Percentiles rank a stretch among this genome's conserved stretches.
Evolutionary conservation across 2,329 filamentous ascomycete genomes (phyloP).

Genomic region (Tetracladium maxilliforme): DNA sequence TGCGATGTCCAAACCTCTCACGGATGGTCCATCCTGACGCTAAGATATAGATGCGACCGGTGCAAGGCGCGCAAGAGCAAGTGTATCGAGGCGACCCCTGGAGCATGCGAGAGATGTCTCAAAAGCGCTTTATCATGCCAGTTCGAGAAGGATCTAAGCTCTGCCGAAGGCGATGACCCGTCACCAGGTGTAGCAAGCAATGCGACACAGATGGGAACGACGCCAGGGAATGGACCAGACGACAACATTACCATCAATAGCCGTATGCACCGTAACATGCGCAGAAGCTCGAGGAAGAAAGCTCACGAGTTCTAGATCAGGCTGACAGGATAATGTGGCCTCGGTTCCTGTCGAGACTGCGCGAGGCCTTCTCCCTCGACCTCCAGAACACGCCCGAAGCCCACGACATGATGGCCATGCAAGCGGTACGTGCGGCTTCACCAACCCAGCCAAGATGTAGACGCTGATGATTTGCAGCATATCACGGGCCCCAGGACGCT

Average conservation of each 20-base stretch:
- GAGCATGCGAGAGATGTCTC: slow-evolving; percentile 14
- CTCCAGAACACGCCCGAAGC: slow-evolving; percentile 7
- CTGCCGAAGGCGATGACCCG: neutral
- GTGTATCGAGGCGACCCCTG: slow-evolving; percentile 13
- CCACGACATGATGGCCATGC: slow-evolving; percentile 8
- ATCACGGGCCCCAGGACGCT: no score
- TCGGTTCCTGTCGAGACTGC: slow-evolving; percentile 10
- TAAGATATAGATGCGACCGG: slow-evolving; percentile 12
- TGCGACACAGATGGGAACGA: slow-evolving; percentile 1
- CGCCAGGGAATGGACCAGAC: slow-evolving; percentile 5
- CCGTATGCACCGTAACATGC: neutral
- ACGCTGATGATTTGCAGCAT: no score
- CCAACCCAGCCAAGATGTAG: no score
- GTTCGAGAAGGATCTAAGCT: slow-evolving; percentile 4
- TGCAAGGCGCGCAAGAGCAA: slow-evolving; percentile 20
- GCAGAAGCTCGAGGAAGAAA: neutral
- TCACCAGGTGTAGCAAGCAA: neutral
- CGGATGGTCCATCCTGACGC: neutral
- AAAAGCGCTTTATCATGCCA: slow-evolving; percentile 9
- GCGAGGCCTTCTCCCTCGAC: slow-evolving; percentile 14
- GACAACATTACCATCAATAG: neutral
- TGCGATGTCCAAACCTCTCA: neutral
- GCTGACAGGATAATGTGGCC: slow-evolving; percentile 13
- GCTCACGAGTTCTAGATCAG: neutral
- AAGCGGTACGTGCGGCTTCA: slow-evolving; percentile 5